Evolutionary conservation across 306 rosid species (phyloP).

Genomic region (Notholithocarpus densiflorus): DNA sequence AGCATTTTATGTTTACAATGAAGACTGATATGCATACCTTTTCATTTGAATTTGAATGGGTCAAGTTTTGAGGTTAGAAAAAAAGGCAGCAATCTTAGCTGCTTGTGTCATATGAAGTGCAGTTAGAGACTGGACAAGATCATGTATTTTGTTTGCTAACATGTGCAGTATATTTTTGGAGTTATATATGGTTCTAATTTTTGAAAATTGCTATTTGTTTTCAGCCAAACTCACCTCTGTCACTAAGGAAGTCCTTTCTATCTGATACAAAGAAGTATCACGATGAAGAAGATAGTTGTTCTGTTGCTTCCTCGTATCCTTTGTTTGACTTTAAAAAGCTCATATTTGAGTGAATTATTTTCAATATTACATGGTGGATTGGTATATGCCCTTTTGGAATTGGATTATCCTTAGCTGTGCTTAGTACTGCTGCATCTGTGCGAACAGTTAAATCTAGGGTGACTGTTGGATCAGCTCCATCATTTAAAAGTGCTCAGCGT

Average conservation of each 20-base stretch:
- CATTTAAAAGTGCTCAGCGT: conserved; percentile 54
- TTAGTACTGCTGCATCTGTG: conserved; percentile 58
- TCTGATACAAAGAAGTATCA: conserved; percentile 59
- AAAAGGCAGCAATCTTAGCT: not conserved
- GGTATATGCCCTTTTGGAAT: conserved; percentile 2
- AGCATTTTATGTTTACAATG: not conserved
- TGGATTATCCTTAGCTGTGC: conserved; percentile 50
- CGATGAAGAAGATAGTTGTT: conserved; percentile 84
- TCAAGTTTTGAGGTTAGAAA: not conserved
- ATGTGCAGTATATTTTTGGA: not conserved
- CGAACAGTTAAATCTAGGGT: conserved; percentile 68
- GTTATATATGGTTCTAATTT: not conserved
- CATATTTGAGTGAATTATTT: conserved; percentile 9
- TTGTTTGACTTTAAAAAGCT: conserved; percentile 17
- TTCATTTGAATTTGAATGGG: not conserved
- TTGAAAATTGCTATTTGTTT: conserved; percentile 9
- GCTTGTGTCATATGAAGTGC: not conserved
- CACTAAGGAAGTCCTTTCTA: conserved; percentile 46
- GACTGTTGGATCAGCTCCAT: conserved; percentile 86
- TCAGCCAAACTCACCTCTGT: conserved; percentile 71
- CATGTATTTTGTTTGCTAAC: not conserved
- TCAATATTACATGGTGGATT: not conserved
- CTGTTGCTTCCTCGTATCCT: conserved; percentile 94
- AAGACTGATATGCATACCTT: not conserved
- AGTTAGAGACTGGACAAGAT: not conserved